Conservation (phyloP, 441 rosid species). For the Populus tomentosa region DNA sequence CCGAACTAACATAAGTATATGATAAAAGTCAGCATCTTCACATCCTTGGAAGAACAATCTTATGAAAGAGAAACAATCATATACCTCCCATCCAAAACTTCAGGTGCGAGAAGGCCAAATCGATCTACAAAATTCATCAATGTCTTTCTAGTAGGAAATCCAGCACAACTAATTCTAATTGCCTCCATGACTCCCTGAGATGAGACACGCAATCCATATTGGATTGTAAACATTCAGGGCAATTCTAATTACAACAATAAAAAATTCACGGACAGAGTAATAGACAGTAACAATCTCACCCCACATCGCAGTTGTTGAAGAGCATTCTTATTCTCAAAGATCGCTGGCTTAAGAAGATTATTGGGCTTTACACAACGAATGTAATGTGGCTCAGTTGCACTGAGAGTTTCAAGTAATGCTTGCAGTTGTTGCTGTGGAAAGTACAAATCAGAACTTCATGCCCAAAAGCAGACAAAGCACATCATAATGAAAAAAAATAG, state of each 20-base stretch:
- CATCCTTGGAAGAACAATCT: slow-evolving; percentile 13
- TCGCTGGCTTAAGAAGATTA: slow-evolving; percentile 93
- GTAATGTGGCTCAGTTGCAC: slow-evolving; percentile 94
- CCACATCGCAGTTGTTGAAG: slow-evolving; percentile 97
- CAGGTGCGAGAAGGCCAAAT: slow-evolving; percentile 90
- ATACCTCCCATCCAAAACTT: slow-evolving; percentile 84
- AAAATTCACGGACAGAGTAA: not conserved
- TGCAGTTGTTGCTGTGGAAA: slow-evolving; percentile 87
- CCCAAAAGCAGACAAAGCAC: slow-evolving; percentile 11
- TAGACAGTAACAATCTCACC: slow-evolving; percentile 49
- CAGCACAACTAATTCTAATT: slow-evolving; percentile 98
- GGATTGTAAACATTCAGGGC: slow-evolving; percentile 13
- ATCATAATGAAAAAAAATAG: slow-evolving; percentile 8
- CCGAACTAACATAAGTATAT: slow-evolving; percentile 50
- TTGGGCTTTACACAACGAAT: slow-evolving; percentile 99
- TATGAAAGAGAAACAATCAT: slow-evolving; percentile 9
- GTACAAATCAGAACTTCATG: slow-evolving; percentile 18
- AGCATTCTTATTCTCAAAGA: slow-evolving; percentile 84
- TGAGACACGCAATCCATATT: slow-evolving; percentile 4
- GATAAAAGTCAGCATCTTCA: slow-evolving; percentile 19
- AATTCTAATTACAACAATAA: slow-evolving; percentile 10
- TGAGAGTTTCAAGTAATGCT: slow-evolving; percentile 89
- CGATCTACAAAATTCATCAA: slow-evolving; percentile 87
- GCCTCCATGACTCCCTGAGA: slow-evolving; percentile 99
- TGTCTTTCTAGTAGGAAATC: slow-evolving; percentile 90